Base-by-base conservation (phyloP, 1,139 yeast genomes). In the Pichia sp. region DNA sequence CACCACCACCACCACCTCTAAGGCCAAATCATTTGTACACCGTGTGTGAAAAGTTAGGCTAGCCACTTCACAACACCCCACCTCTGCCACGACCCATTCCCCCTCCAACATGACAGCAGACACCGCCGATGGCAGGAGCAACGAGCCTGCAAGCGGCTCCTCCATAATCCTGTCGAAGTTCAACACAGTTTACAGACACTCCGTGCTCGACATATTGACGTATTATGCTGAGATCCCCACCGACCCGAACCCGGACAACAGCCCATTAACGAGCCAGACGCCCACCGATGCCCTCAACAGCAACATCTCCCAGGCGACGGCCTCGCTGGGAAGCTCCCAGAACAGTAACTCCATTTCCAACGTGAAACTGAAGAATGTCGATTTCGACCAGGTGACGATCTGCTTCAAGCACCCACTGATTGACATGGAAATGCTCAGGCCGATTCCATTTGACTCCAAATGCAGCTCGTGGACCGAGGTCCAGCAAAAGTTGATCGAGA, bases 141-240 rank as follows among this genome's bases (percentile, higher is more conserved):
- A 23, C 11, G 16, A 32, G 36, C 13, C 15, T 7, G n/a, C 50
- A 8, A 40, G n/a, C 6, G 16, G 15, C 19, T 26, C 36, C 13
- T 23, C 42, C 23, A 38, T 47, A 23, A 47, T 43, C 16, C 47
- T 81, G 23, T 65, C 75, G 29, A 90, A 86, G 67, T 85, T 87
- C 88, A 88, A 87, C 72, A 75, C 75, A 54, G 85, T 81, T 73
- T 93, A 87, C 73, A 76, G 77, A 60, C 74, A 86, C 67, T 80
- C 90, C 13, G 72, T 90, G 31, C 78, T 75, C 58, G 97, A 90
- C 70, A 85, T 85, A 63, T 74, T 89, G 47, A 81, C 75, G 13
- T 83, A 78, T 49, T 88, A 85, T 63, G 90, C 87, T 1, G 77
- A 77, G 3, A 79, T 83, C 36, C 68, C 73, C 15, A 67, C 75